Base-by-base conservation (phyloP, 371 early-diverging fungal genomes). In the Lichtheimia corymbifera region DNA sequence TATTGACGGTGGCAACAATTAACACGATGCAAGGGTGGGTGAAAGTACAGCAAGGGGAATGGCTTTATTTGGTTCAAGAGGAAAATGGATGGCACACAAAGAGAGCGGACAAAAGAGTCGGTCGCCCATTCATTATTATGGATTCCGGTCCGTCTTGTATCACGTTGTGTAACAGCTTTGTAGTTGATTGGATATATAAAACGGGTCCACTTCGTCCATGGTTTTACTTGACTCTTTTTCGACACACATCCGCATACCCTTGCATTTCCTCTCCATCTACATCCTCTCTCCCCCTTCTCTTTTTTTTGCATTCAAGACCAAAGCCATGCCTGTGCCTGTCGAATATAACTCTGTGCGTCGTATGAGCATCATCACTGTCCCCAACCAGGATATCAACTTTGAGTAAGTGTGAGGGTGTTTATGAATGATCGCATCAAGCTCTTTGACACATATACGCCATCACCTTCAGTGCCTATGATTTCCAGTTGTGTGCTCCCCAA, bases 401-500 rank as follows among this genome's bases (percentile, higher is more conserved):
- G 74, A 73, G 74, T 73, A 73, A 73, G 74, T 52, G n/a, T 11
- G 47, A 11, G 11, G 2, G 22, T 47, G 47, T 47, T 6, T 47
- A 11, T 47, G 35, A 9, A 35, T 35, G 35, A 35, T 35, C 35
- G 35, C 35, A 35, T 35, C 35, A 35, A 35, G n/a, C 47, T 22
- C 47, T 47, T 47, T 47, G 22, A 18, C 22, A 47, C n/a, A 47
- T 47, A 6, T 47, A 5, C 47, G 54, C 49, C 22, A 44, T 27
- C 11, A 53, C 50, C 56, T 28, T 43, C 47, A 80, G 80, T 60
- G 55, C 73, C 22, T 77, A 77, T 61, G 77, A 80, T 45, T 80
- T 80, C 49, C 75, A 77, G 53, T 55, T 71, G 20, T 73, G 71
- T 60, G 65, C 64, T 11, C 79, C 79, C 24, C 77, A 73, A 60